Conservation (phyloP, 805 yeast genomes). For the Blastobotrys muscicola region DNA sequence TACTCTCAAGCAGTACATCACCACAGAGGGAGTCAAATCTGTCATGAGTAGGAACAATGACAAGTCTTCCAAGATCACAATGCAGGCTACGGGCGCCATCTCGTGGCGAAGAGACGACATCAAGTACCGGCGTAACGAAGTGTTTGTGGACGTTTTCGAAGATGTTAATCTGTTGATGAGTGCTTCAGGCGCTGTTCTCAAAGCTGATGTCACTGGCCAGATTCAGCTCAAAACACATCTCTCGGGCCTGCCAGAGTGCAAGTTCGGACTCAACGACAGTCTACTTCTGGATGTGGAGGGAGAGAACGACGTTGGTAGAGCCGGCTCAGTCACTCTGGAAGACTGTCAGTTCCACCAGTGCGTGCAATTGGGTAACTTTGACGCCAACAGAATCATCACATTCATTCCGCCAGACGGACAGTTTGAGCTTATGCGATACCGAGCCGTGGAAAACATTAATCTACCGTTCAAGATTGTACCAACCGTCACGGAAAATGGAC, state of each 20-base stretch:
- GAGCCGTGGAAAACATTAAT: constrained; percentile 47
- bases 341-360: constrained; percentile 85
- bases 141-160: constrained; percentile 67
- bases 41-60: constrained; percentile 7
- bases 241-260: constrained; percentile 76
- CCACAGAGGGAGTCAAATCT: constrained; percentile 22
- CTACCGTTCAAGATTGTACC: constrained; percentile 66
- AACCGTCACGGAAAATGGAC: constrained; percentile 37
- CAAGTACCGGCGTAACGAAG: constrained; percentile 74
- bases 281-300: constrained; percentile 22
- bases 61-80: constrained; percentile 22
- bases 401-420: constrained; percentile 86
- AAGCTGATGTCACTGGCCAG: constrained; percentile 68
- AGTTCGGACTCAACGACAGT: constrained; percentile 64
- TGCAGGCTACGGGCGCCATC: constrained; percentile 33
- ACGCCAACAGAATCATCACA: constrained; percentile 50
- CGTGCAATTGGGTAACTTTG: constrained; percentile 64
- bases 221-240: constrained; percentile 62
- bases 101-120: constrained; percentile 68
- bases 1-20: constrained; percentile 31
- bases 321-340: constrained; percentile 48
- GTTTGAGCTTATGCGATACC: constrained; percentile 73
- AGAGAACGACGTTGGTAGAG: constrained; percentile 31
- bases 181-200: constrained; percentile 45
- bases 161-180: constrained; percentile 61